Evolutionary conservation across 495 filamentous ascomycete genomes (phyloP).

Genomic region (Venustampulla echinocandica): DNA sequence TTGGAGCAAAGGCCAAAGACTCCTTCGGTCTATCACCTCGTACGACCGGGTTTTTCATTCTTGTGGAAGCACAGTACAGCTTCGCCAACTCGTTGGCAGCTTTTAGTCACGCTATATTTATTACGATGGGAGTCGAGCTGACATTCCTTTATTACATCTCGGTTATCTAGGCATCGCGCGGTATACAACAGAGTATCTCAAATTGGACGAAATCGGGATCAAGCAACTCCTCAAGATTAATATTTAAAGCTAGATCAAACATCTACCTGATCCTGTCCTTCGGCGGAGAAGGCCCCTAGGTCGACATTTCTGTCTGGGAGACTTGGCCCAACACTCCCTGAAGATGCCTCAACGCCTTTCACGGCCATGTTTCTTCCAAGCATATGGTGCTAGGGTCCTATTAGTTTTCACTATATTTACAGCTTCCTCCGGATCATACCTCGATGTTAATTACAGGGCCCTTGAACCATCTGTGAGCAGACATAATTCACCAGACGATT

Average conservation of each 20-base stretch:
- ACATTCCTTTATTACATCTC: too few relatives aligned
- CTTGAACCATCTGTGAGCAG: constrained; percentile 63
- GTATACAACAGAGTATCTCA: too few relatives aligned
- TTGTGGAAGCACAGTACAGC: too few relatives aligned
- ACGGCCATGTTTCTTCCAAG: constrained; percentile 13
- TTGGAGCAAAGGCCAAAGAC: too few relatives aligned
- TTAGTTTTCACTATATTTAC: constrained; percentile 3
- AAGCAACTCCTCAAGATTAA: neutral
- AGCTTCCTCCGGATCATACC: constrained; percentile 3
- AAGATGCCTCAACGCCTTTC: constrained; percentile 4
- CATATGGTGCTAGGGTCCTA: constrained; percentile 16
- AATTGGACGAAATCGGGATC: neutral
- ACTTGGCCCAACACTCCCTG: neutral
- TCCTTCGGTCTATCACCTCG: too few relatives aligned
- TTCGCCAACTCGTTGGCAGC: too few relatives aligned
- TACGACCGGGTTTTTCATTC: too few relatives aligned
- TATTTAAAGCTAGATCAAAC: neutral
- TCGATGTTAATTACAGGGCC: constrained; percentile 64
- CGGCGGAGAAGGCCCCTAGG: neutral
- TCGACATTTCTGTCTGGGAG: constrained; percentile 7
- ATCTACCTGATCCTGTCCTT: neutral
- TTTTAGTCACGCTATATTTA: too few relatives aligned
- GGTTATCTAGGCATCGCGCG: too few relatives aligned
- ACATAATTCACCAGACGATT: constrained; percentile 60
- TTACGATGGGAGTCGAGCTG: too few relatives aligned